These are phyloP conservation scores for Apiospora rasikravindrae DNA, from an alignment of 2,329 filamentous ascomycete genomes.

Conservation along the genomic window DNA sequence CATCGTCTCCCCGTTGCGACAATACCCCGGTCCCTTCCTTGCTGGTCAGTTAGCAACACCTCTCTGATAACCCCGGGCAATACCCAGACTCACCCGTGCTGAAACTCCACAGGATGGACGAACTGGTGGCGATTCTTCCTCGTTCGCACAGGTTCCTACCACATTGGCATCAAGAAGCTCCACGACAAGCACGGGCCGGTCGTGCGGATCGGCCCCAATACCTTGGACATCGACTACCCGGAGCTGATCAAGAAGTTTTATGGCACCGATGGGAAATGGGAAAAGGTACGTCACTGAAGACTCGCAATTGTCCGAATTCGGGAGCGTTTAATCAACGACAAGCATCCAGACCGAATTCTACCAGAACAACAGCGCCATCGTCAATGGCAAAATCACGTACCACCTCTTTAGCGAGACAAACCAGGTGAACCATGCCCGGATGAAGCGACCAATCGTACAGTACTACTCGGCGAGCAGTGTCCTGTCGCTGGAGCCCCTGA, in stretches of 20 bases:
- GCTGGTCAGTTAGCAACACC: not conserved
- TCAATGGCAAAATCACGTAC: conserved; percentile 42
- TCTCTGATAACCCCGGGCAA: not conserved
- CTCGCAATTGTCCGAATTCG: not conserved
- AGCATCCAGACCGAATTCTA: conserved; percentile 44
- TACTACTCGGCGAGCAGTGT: conserved; percentile 22
- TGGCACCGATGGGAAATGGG: conserved; percentile 39
- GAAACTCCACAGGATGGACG: not conserved
- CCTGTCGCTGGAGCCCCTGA: conserved; percentile 31
- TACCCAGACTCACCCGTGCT: not conserved
- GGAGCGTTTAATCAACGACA: not conserved
- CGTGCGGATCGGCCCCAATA: conserved; percentile 47
- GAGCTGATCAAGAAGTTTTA: conserved; percentile 45
- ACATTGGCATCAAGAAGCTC: conserved; percentile 24
- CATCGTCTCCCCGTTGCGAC: not conserved
- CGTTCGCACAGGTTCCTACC: not conserved
- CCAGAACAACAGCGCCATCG: conserved; percentile 40
- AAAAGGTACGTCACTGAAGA: conserved; percentile 29
- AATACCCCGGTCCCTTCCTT: not conserved
- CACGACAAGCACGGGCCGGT: conserved; percentile 47
- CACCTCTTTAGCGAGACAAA: conserved; percentile 45
- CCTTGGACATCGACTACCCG: conserved; percentile 44
- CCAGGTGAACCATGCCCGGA: conserved; percentile 37
- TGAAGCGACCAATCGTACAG: conserved; percentile 44
- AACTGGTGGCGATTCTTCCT: conserved; percentile 9